Conservation (phyloP, 148 eudicot genomes). For the Persicaria maculosa region DNA sequence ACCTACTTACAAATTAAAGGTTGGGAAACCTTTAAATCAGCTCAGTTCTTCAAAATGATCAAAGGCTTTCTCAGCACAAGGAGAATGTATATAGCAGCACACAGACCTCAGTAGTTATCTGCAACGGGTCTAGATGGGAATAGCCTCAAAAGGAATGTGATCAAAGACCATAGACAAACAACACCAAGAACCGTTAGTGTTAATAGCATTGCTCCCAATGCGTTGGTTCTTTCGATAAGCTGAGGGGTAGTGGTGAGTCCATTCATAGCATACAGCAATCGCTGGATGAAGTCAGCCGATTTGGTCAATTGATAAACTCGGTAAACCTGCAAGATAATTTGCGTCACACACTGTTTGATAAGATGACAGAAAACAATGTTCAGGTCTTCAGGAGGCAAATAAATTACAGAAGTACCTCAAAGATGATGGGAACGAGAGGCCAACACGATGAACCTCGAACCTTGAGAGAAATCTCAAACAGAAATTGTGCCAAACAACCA, state of each 20-base stretch:
- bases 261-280: conserved; percentile 44
- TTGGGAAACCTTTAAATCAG: neutral
- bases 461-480: conserved; percentile 39
- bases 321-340: conserved; percentile 36
- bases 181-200: conserved; percentile 59
- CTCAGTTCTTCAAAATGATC: neutral
- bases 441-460: conserved; percentile 59
- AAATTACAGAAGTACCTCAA: conserved; percentile 46
- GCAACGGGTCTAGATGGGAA: conserved; percentile 77
- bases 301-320: conserved; percentile 72
- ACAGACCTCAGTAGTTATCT: conserved; percentile 7
- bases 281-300: conserved; percentile 53
- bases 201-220: conserved; percentile 47
- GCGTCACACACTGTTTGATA: neutral
- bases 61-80: neutral
- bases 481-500: conserved; percentile 60
- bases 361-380: neutral
- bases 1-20: conserved; percentile 1
- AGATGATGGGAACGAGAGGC: conserved; percentile 81
- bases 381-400: neutral
- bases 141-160: conserved; percentile 72
- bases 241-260: conserved; percentile 33
- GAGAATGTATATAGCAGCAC: neutral
- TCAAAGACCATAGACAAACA: conserved; percentile 75
- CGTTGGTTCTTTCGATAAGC: conserved; percentile 40